phyloP scores from a whole-genome alignment of 2,329 filamentous ascomycete genomes.

The Penicillium aurantiogriseum region DNA sequence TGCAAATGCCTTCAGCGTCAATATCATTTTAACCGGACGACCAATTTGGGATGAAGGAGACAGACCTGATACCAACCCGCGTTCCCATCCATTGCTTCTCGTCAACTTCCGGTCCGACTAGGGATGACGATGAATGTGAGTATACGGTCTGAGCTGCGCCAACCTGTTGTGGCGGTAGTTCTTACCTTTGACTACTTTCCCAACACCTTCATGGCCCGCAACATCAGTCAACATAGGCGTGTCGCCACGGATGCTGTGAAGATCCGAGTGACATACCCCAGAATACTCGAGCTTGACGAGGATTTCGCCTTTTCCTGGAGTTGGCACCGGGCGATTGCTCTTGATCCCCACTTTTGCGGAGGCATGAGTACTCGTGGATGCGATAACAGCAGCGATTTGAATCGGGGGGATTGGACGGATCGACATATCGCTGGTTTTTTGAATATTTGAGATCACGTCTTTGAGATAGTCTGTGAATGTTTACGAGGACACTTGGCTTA shows the following conservation, averaged over 20 bases:
- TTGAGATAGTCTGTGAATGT: not conserved
- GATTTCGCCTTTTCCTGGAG: conserved; percentile 41
- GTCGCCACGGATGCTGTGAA: conserved; percentile 46
- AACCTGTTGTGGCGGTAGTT: not conserved
- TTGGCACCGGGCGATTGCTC: conserved; percentile 34
- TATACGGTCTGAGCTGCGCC: no score
- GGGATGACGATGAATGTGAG: not conserved
- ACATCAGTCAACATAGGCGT: conserved; percentile 46
- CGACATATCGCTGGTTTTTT: conserved; percentile 11
- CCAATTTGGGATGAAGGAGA: not conserved
- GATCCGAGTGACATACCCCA: conserved; percentile 50
- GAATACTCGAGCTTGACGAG: conserved; percentile 50
- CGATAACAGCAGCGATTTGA: conserved; percentile 34
- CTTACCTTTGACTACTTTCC: conserved; percentile 40
- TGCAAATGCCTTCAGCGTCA: not conserved
- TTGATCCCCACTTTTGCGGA: conserved; percentile 26
- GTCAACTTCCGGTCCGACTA: conserved; percentile 32
- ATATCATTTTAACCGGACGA: not conserved
- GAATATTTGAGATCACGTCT: not conserved
- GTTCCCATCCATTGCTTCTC: conserved; percentile 31
- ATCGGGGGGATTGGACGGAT: conserved; percentile 26
- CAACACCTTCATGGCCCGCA: conserved; percentile 50
- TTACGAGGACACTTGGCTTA: not conserved
- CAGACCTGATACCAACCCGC: conserved; percentile 35
- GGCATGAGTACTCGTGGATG: conserved; percentile 21